Conservation (phyloP, 148 eudicot species). For the Pouteria glomerata region DNA sequence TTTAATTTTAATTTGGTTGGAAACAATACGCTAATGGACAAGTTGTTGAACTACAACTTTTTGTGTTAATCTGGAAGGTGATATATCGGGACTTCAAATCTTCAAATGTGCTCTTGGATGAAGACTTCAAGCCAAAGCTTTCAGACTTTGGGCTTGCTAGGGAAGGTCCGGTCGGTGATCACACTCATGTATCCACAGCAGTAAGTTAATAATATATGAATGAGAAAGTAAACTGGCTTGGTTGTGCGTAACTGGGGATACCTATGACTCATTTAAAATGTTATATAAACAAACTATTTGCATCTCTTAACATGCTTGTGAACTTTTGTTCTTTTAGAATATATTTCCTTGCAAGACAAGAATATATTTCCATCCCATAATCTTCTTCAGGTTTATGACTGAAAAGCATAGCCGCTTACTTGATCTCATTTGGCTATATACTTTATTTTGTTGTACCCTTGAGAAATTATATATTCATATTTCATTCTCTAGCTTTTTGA, state of each 20-base stretch:
- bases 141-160: conserved; percentile 83
- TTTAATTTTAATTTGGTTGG: background rate
- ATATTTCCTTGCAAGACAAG: background rate
- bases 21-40: background rate
- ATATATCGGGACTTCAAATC: conserved; percentile 81
- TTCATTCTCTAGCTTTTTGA: background rate
- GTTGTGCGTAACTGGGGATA: background rate
- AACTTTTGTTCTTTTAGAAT: background rate
- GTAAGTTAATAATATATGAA: conserved; percentile 34
- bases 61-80: conserved; percentile 36
- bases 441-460: background rate
- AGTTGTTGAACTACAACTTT: background rate
- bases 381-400: background rate
- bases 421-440: background rate
- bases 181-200: conserved; percentile 69
- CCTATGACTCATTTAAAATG: background rate
- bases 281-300: background rate
- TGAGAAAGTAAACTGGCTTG: background rate
- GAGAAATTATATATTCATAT: background rate
- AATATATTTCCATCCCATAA: no score
- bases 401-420: background rate
- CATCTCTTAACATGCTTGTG: background rate
- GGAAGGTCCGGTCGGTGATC: conserved; percentile 71
- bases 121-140: conserved; percentile 62
- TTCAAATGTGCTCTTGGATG: conserved; percentile 69